Percentiles rank a stretch among this genome's conserved stretches.
Evolutionary conservation across 73 alveolate genomes (phyloP).

Genomic region (Paramecium primaurelia): DNA sequence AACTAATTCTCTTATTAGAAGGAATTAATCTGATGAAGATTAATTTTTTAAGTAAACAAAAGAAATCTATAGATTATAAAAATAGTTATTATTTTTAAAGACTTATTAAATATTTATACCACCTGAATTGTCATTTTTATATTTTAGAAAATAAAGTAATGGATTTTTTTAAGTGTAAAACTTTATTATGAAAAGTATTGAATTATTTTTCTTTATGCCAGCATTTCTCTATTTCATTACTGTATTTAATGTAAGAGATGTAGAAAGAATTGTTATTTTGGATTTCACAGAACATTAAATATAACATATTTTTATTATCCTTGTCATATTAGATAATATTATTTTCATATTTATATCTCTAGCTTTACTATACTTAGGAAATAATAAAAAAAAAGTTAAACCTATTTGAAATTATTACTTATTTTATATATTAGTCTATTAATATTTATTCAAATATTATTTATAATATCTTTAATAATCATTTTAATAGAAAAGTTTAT

Average conservation of each 20-base stretch:
- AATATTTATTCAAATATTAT: background rate
- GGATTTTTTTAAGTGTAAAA: constrained; percentile 16
- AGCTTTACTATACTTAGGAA: background rate
- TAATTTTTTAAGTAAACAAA: background rate
- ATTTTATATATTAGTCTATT: background rate
- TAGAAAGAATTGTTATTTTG: background rate
- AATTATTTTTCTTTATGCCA: background rate
- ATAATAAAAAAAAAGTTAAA: background rate
- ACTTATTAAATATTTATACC: constrained; percentile 6
- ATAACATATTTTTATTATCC: background rate
- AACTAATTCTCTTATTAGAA: background rate
- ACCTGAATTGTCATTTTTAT: constrained; percentile 12
- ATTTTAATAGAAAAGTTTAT: too few species aligned
- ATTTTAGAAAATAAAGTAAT: background rate
- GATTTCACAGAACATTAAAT: background rate
- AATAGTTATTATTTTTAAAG: background rate
- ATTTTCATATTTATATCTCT: background rate
- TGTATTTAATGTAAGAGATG: background rate
- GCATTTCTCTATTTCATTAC: background rate
- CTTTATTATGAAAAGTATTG: background rate
- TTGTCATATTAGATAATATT: background rate
- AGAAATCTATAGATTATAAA: background rate
- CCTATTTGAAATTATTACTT: background rate
- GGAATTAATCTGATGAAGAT: background rate
- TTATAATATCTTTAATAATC: background rate